Evolutionary conservation across 129 eudicot genomes (phyloP).

Genomic region (Artemisia argyi): DNA sequence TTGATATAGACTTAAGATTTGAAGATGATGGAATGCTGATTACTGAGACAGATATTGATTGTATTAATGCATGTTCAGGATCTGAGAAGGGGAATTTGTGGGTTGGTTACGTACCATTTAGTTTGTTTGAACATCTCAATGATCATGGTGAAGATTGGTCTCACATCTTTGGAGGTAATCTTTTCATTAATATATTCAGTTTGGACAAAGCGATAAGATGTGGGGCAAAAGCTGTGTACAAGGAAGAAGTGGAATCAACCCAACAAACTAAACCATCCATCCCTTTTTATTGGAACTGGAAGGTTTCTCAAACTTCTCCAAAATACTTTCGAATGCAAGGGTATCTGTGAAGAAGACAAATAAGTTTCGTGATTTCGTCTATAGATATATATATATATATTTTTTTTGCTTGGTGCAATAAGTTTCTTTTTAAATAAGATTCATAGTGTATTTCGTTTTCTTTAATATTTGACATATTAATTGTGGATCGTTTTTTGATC

Average conservation of each 20-base stretch:
- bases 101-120: no score
- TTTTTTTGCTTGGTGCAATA: no score
- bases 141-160: no score
- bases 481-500: no score
- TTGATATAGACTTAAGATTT: neutral
- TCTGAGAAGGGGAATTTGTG: neutral
- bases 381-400: no score
- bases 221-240: slow-evolving; percentile 7
- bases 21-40: neutral
- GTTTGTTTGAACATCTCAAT: no score
- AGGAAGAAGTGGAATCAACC: neutral
- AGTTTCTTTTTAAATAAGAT: no score
- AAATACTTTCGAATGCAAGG: neutral
- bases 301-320: neutral
- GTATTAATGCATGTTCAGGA: no score
- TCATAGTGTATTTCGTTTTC: no score
- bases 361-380: no score
- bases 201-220: slow-evolving; percentile 2
- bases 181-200: neutral
- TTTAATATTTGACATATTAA: no score
- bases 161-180: slow-evolving; percentile 1
- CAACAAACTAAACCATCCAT: slow-evolving; percentile 2
- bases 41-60: neutral
- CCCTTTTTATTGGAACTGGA: slow-evolving; percentile 1
- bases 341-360: no score